Base-by-base conservation (phyloP, 2,329 filamentous ascomycete genomes). In the Phialophora macrospora region DNA sequence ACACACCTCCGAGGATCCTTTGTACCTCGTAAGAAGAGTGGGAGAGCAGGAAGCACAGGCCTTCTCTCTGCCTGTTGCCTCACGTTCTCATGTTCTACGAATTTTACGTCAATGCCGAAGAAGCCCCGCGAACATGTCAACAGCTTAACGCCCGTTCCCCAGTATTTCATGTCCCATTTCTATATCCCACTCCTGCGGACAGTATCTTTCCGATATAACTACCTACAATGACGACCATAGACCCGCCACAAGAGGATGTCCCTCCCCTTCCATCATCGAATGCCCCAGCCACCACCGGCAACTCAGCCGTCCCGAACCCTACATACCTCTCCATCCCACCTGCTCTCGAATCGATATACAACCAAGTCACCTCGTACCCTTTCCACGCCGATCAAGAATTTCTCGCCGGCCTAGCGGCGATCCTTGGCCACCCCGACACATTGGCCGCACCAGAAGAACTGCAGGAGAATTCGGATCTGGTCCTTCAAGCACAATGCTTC, bases 401-500 rank as follows among this genome's bases (percentile, higher is more conserved):
- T 68, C 79, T 78, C 64, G 76, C 75, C 55, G 81, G 81, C n/a
- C 76, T 83, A n/a, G 75, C 77, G 9, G 74, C 78, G 28, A 81
- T 83, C 55, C 75, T 83, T 17, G 77, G 79, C 38, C 79, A 81
- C 62, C 74, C 77, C 11, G 74, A 74, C 44, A 76, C 70, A 1
- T 76, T 77, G 38, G 76, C 77, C 8, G 77, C 77, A 20, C 74
- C 77, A 38, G 73, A 73, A 17, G 79, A 81, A 68, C 72, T 80
- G 30, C 70, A 68, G 38, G 73, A 76, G 26, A 74, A 77, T 22
- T 75, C 80, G 58, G 79, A 79, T 62, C 74, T 82, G 28, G 77
- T 81, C 14, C 63, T 80, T 14, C 78, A 79, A 68, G 80, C 80
- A 14, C 79, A 80, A 73, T 82, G 80, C 68, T 83, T 82, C 71